These are phyloP conservation scores for Neostapfia colusana DNA, from an alignment of 176 grass and related monocot genomes.

Conservation along the genomic window DNA sequence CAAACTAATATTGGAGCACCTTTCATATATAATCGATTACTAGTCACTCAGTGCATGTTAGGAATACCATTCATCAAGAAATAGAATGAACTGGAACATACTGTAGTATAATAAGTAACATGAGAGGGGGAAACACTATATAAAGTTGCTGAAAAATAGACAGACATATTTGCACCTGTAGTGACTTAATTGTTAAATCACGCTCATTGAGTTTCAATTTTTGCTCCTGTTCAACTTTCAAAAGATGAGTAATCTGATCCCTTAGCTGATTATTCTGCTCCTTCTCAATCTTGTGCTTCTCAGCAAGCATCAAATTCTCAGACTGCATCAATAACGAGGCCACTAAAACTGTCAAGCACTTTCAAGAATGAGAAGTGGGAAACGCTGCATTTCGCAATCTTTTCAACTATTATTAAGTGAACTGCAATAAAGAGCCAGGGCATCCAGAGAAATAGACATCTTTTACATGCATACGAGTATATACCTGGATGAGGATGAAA, in stretches of 20 bases:
- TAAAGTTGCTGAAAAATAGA: slow-evolving; percentile 10
- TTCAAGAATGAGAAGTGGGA: not conserved
- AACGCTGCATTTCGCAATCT: not conserved
- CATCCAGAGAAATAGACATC: not conserved
- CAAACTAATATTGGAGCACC: slow-evolving; percentile 2
- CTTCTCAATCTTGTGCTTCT: slow-evolving; percentile 89
- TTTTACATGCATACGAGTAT: slow-evolving; percentile 22
- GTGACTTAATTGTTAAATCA: slow-evolving; percentile 71
- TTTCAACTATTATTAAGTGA: slow-evolving; percentile 28
- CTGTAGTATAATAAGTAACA: slow-evolving; percentile 8
- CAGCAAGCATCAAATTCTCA: slow-evolving; percentile 85
- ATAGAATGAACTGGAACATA: not conserved
- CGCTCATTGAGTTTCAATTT: slow-evolving; percentile 78
- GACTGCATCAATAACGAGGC: slow-evolving; percentile 53
- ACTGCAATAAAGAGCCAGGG: slow-evolving; percentile 22
- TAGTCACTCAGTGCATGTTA: not conserved
- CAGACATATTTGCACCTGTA: slow-evolving; percentile 57
- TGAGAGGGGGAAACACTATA: not conserved
- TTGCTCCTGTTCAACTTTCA: slow-evolving; percentile 83
- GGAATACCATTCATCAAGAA: not conserved
- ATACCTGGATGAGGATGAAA: not conserved
- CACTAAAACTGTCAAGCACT: slow-evolving; percentile 29
- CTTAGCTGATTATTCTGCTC: slow-evolving; percentile 85
- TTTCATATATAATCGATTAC: not conserved
- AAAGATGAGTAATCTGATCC: slow-evolving; percentile 71